Evolutionary conservation across 1,284 basidiomycete species (phyloP), one percentile per base, ranked within the genome.

Genomic region (Sporisorium scitamineum): DNA sequence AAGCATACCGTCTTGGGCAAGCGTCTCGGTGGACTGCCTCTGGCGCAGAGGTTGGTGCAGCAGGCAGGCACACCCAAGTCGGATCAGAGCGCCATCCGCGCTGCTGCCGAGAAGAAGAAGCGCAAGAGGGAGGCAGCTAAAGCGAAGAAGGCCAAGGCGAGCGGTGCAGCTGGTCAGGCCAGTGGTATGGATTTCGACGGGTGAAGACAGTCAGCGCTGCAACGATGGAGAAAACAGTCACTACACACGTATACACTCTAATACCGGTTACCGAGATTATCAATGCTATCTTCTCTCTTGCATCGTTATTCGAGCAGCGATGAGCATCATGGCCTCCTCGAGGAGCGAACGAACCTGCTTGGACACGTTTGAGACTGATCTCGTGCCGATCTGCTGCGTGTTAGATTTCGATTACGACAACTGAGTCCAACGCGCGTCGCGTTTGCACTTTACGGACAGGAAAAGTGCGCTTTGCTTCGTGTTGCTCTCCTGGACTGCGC

Each of bases 71-170:
- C 74, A 20, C 74, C 74, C 48, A 72, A 72, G 27, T 69, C 65
- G 45, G 74, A 76, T 47, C 29, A 32, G 13, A 61, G 50, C 7
- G 57, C 64, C 16, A 20, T 76, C 54, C 63, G 59, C 41, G 68
- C 72, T 20, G 68, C 72, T 16, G 73, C 73, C 2, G 69, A 76
- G 27, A 71, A 76, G 68, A 76, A 71, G 60, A 76, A 71, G 50
- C 39, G 69, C 20, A 71, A 69, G 52, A 57, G 55, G 34, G 69
- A 71, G 5, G 64, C 60, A 10, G 73, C 59, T 10, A 66, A 60
- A 37, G 72, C 72, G 5, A 62, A 65, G 53, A 71, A 65, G 50
- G 37, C 47, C 31, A 63, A 62, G 27, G 45, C 57, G 58, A 18
- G 52, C 10, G 52, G 29, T 5, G 41, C 26, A 13, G 29, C 27